A percentile compares a stretch with the other conserved stretches of the same genome.
phyloP scores from a whole-genome alignment of 1,284 basidiomycete species.

The Schizopora paradoxa region DNA sequence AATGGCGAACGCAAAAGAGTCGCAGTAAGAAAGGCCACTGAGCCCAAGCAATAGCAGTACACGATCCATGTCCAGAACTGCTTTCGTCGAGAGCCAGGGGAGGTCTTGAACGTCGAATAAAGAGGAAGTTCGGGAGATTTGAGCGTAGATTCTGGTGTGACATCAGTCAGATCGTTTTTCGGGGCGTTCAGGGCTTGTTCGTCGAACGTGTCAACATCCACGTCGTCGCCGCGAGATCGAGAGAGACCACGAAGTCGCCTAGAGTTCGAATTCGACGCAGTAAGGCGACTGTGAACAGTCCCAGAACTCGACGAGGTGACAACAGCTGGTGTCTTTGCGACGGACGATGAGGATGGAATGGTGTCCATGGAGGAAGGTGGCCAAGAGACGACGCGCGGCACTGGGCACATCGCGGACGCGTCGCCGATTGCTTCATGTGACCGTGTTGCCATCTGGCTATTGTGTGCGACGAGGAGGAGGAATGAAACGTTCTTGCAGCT shows the following conservation, averaged over 20 bases:
- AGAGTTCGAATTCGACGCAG: constrained; percentile 11
- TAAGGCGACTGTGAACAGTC: constrained; percentile 13
- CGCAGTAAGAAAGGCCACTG: constrained; percentile 35
- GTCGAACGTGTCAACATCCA: not conserved
- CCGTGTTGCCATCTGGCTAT: too few relatives aligned
- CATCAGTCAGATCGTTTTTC: too few relatives aligned
- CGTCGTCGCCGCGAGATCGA: constrained; percentile 7
- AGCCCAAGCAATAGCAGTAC: constrained; percentile 37
- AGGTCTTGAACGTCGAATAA: constrained; percentile 4
- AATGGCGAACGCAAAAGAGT: constrained; percentile 13
- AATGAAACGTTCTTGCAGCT: too few relatives aligned
- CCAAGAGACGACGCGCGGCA: too few relatives aligned
- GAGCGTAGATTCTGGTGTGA: constrained; percentile 1
- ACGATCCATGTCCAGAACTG: too few relatives aligned
- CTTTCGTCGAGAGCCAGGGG: too few relatives aligned
- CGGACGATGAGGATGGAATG: constrained; percentile 11
- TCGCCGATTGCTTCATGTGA: too few relatives aligned
- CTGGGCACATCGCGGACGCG: too few relatives aligned
- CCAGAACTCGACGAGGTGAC: constrained; percentile 13
- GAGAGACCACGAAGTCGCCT: constrained; percentile 13
- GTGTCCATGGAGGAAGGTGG: constrained; percentile 11
- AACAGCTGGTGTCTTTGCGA: constrained; percentile 8
- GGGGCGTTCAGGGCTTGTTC: not conserved
- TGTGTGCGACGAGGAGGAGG: too few relatives aligned
- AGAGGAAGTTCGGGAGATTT: constrained; percentile 6